These are phyloP conservation scores for Microthyrium microscopicum DNA, from an alignment of 2,329 filamentous ascomycete genomes.

Conservation along the genomic window DNA sequence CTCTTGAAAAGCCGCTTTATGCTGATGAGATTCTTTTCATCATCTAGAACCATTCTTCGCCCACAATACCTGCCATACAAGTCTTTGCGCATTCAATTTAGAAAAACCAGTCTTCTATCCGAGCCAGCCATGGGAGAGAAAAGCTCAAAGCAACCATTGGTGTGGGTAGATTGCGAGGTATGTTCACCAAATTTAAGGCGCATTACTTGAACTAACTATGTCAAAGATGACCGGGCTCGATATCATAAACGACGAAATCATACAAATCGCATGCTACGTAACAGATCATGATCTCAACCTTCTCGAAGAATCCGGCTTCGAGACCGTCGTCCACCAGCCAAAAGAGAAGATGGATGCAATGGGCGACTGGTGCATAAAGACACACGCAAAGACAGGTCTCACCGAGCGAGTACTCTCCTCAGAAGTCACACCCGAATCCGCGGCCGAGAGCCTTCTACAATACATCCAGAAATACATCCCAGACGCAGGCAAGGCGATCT, in stretches of 20 bases:
- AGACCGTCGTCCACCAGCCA: constrained; percentile 60
- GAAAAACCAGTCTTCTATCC: no score
- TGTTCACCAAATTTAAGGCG: constrained; percentile 3
- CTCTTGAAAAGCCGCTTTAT: no score
- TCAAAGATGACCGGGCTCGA: constrained; percentile 80
- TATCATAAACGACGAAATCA: constrained; percentile 61
- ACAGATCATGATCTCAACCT: constrained; percentile 66
- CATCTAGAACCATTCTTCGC: no score
- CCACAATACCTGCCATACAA: no score
- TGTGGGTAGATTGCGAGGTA: constrained; percentile 75
- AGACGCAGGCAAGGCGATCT: constrained; percentile 45
- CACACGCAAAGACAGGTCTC: constrained; percentile 68
- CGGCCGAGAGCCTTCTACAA: constrained; percentile 53
- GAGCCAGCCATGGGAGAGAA: constrained; percentile 28
- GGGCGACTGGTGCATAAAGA: constrained; percentile 75
- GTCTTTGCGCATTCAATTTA: no score
- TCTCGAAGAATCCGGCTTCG: constrained; percentile 62
- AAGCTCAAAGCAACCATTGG: constrained; percentile 47
- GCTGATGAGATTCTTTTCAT: no score
- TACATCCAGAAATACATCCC: constrained; percentile 66
- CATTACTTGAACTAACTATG: constrained; percentile 6
- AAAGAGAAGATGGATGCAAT: constrained; percentile 57
- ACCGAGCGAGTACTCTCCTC: constrained; percentile 61
- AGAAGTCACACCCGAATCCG: constrained; percentile 51
- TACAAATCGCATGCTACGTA: constrained; percentile 84